These are phyloP conservation scores for Cutaneotrichosporon spelunceum DNA, from an alignment of 1,284 basidiomycete species.

Conservation along the genomic window DNA sequence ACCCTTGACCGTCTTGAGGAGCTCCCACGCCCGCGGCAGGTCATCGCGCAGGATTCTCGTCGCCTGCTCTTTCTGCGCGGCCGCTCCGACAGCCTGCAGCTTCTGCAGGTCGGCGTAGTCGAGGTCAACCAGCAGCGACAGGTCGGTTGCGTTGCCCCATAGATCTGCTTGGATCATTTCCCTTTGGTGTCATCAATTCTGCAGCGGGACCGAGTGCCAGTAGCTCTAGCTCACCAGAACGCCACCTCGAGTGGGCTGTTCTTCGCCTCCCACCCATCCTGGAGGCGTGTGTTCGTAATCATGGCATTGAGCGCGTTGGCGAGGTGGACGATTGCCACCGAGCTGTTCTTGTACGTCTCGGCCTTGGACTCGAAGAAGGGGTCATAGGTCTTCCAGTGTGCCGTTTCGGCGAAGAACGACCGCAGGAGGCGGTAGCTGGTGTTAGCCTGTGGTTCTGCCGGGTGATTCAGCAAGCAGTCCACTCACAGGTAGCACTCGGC, in stretches of 20 bases:
- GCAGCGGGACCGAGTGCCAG: too few species aligned
- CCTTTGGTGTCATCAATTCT: constrained; percentile 17
- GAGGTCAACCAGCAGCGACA: constrained; percentile 51
- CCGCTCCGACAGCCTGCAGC: constrained; percentile 75
- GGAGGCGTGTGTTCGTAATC: constrained; percentile 36
- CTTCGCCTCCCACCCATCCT: constrained; percentile 30
- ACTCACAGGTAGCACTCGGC: constrained; percentile 71
- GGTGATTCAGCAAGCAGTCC: constrained; percentile 41
- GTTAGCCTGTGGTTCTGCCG: constrained; percentile 31
- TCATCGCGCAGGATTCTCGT: constrained; percentile 83
- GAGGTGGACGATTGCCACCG: constrained; percentile 65
- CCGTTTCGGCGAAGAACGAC: constrained; percentile 67
- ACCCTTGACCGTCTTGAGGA: constrained; percentile 59
- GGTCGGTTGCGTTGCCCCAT: constrained; percentile 53
- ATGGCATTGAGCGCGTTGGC: constrained; percentile 42
- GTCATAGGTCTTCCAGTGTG: constrained; percentile 74
- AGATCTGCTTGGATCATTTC: constrained; percentile 52
- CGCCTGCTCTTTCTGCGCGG: constrained; percentile 68
- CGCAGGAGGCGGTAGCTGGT: constrained; percentile 78
- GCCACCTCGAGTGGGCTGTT: constrained; percentile 47
- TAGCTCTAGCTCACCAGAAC: constrained; percentile 50
- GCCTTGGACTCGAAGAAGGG: constrained; percentile 81
- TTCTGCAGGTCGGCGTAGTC: constrained; percentile 69
- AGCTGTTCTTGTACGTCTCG: constrained; percentile 76
- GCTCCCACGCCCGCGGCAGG: constrained; percentile 69